A percentile compares a stretch with the other conserved stretches of the same genome.
Conservation (phyloP, 169 alveolate species). For the Perkinsus chesapeaki region DNA sequence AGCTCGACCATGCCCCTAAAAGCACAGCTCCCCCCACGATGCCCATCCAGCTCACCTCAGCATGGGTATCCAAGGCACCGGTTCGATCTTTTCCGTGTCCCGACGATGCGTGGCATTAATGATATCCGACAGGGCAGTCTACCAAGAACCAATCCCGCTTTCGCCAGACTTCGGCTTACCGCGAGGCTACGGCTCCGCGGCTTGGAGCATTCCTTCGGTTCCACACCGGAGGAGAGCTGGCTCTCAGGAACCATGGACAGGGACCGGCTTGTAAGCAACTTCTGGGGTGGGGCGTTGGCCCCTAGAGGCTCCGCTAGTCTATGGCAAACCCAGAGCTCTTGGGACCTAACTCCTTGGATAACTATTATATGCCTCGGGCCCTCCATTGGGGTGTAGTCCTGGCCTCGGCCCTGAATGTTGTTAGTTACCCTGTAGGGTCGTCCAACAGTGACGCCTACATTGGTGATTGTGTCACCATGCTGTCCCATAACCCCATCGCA, state of each 20-base stretch:
- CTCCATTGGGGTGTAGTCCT: background rate
- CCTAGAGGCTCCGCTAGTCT: background rate
- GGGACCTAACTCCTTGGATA: background rate
- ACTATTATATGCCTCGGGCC: background rate
- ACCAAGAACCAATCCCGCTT: background rate
- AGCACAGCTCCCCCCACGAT: background rate
- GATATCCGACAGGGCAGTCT: background rate
- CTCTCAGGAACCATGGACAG: background rate
- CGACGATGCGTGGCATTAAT: background rate
- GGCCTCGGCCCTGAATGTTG: background rate
- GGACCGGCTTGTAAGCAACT: background rate
- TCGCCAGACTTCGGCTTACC: background rate
- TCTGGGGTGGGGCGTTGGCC: background rate
- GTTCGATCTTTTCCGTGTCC: background rate
- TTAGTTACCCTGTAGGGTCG: background rate
- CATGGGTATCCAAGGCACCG: background rate
- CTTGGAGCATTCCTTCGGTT: background rate
- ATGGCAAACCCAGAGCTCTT: background rate
- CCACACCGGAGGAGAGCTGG: background rate
- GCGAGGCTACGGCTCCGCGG: background rate
- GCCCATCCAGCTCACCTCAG: background rate
- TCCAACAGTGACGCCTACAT: background rate
- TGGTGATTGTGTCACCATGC: background rate
- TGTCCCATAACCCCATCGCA: background rate
- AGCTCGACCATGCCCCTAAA: background rate